phyloP scores from a whole-genome alignment of 306 rosid species.

The cucumber (Cucumis sativus) region Cucumber_9930_V3 NC_026661.2:11311001-11311500 shows the following conservation, averaged over 20 bases:
- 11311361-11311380: constrained; percentile 33
- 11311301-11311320: constrained; percentile 33
- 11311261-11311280: constrained; percentile 52
- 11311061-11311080: background rate
- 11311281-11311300: constrained; percentile 40
- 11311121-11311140: background rate
- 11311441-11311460: constrained; percentile 45
- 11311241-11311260: constrained; percentile 16
- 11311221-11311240: constrained; percentile 30
- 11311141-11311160: background rate
- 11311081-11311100: background rate
- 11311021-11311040: background rate
- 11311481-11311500: constrained; percentile 40
- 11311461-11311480: constrained; percentile 13
- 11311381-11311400: background rate
- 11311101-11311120: background rate
- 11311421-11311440: constrained; percentile 14
- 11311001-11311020: too few species aligned
- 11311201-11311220: constrained; percentile 25
- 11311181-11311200: constrained; percentile 32
- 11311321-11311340: constrained; percentile 9
- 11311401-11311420: background rate
- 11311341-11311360: constrained; percentile 38
- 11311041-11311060: background rate
- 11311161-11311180: background rate